Conservation (phyloP, 2,329 filamentous ascomycete genomes). For the Pseudonectria buxi region DNA sequence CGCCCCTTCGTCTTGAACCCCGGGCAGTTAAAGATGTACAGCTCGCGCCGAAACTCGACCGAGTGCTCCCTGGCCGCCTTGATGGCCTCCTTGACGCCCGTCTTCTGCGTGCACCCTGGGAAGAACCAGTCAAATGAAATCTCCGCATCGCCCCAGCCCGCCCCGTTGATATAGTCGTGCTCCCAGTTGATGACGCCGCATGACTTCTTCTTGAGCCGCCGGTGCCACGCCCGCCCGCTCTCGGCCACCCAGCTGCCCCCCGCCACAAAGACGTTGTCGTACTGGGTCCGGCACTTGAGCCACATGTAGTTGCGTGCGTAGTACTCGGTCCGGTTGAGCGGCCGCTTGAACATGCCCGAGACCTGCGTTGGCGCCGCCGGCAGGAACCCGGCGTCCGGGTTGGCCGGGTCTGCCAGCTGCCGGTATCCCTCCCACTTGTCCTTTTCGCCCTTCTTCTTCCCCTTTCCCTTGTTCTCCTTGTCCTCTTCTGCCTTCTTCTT, state of each 20-base stretch:
- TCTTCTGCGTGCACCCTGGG: slow-evolving; percentile 1
- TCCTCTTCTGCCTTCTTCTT: too few relatives aligned
- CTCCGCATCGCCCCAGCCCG: slow-evolving; percentile 11
- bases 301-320: slow-evolving; percentile 13
- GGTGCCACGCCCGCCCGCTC: neutral
- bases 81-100: slow-evolving; percentile 3
- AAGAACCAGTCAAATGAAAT: slow-evolving; percentile 5
- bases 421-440: too few relatives aligned
- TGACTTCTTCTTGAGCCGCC: neutral
- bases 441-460: too few relatives aligned
- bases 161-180: slow-evolving; percentile 9
- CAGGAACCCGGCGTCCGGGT: too few relatives aligned
- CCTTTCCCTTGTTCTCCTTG: too few relatives aligned
- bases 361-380: too few relatives aligned
- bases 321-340: slow-evolving; percentile 11
- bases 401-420: too few relatives aligned
- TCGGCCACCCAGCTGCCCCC: slow-evolving; percentile 11
- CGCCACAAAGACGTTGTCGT: slow-evolving; percentile 4
- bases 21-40: slow-evolving; percentile 8
- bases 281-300: slow-evolving; percentile 8
- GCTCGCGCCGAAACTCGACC: neutral
- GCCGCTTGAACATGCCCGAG: neutral
- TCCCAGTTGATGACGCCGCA: slow-evolving; percentile 6
- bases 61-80: neutral
- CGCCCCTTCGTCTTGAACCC: neutral